Base-by-base conservation (phyloP, 2,329 filamentous ascomycete genomes). In the Pezicula carpinea region DNA sequence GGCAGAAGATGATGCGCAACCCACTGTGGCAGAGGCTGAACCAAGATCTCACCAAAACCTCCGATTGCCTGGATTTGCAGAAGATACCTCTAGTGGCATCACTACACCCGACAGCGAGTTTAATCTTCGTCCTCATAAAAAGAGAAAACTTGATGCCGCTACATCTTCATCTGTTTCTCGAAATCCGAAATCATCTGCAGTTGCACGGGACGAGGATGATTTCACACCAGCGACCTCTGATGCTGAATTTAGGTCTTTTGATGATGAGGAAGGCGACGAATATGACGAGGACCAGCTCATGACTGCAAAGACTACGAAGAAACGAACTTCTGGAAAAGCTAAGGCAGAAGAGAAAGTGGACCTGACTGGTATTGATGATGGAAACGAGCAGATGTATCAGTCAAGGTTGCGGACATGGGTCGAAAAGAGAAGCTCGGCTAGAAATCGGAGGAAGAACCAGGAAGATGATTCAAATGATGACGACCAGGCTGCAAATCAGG, bases 341-440 rank as follows among this genome's bases (percentile, higher is more conserved):
- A 61, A 56, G 29, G 46, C 22, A 4, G 60, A 65, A 18, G 66
- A 65, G n/a, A 56, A 59, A 21, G 56, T 64, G 36, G 64, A 65
- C 48, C 51, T 64, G 14, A 43, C 51, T 29, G 52, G 58, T 46
- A 74, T 96, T 17, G 93, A 99, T 59, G 93, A 99, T 64, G 95
- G 93, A 1, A 86, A 95, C 50, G 91, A 96, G 64, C 70, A 75
- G 0, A 75, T 90, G 17, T 99, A 95, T 63, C 85, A 89, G 59
- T 71, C 72, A 38, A 80, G 93, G 35, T 65, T 99, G 4, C 75
- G 80, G 18, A 79, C 80, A 46, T 99, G 93, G 93, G 76, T 87
- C 1, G 69, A 75, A 39, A 72, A 77, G 52, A 75, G 86, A 59
- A 76, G 78, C 50, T 72, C 72, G 47, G 84, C 85, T 40, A 73